Evolutionary conservation across 179 eudicot species (phyloP).

Genomic region (Actinidia chinensis): DNA sequence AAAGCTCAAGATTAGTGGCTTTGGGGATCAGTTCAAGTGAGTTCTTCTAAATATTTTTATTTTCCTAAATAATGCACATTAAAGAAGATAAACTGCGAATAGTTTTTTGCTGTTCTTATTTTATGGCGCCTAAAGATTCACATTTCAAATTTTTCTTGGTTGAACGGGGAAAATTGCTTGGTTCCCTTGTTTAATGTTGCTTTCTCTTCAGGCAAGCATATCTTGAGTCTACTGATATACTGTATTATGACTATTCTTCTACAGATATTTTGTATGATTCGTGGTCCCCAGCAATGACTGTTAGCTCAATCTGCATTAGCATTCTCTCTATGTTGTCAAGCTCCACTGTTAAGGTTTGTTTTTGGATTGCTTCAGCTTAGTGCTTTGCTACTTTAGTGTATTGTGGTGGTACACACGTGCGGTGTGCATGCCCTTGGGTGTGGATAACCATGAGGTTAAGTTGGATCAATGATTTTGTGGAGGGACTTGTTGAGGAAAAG

Average conservation of each 20-base stretch:
- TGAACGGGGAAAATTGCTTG: too few relatives aligned
- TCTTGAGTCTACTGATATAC: background rate
- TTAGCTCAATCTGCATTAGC: conserved; percentile 51
- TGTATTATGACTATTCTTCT: background rate
- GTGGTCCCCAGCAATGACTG: conserved; percentile 16
- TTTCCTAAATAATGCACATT: too few relatives aligned
- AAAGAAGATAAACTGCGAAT: too few relatives aligned
- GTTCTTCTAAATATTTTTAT: too few relatives aligned
- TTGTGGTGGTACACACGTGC: background rate
- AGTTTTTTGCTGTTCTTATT: too few relatives aligned
- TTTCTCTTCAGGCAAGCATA: background rate
- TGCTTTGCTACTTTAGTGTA: background rate
- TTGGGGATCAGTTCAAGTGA: too few relatives aligned
- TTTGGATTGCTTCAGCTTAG: background rate
- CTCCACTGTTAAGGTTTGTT: conserved; percentile 47
- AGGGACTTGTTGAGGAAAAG: background rate
- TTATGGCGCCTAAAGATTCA: too few relatives aligned
- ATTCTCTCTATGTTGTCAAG: conserved; percentile 63
- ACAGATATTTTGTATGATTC: conserved; percentile 57
- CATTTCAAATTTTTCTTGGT: too few relatives aligned
- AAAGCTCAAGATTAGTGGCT: too few relatives aligned
- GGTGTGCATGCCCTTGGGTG: background rate
- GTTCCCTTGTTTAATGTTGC: background rate
- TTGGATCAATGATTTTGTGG: background rate
- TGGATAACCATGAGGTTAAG: background rate